Percentiles rank a stretch among this genome's conserved stretches.
Evolutionary conservation across 31 red algal species (phyloP).

Genomic region (Odonthalia washingtoniensis): DNA sequence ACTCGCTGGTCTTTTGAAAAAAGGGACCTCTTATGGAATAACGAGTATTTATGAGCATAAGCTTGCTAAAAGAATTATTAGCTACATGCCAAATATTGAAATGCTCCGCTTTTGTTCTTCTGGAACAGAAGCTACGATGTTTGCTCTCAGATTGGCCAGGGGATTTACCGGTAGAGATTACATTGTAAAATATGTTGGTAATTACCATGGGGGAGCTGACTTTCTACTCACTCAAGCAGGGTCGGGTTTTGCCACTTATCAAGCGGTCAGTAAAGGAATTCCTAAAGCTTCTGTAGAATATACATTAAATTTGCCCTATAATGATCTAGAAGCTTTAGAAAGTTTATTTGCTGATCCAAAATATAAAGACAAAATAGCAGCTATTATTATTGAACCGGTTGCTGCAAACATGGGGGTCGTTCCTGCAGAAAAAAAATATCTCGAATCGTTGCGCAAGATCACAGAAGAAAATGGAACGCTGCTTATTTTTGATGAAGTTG

Average conservation of each 20-base stretch:
- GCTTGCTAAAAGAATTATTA: conserved; percentile 95
- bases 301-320: conserved; percentile 94
- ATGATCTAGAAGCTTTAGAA: conserved; percentile 93
- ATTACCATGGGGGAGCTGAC: conserved; percentile 99
- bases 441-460: conserved; percentile 88
- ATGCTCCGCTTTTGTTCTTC: conserved; percentile 99
- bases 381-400: conserved; percentile 98
- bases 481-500: conserved; percentile 99
- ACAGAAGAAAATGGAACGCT: conserved; percentile 89
- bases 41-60: conserved; percentile 92
- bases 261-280: conserved; percentile 97
- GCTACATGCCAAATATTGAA: conserved; percentile 94
- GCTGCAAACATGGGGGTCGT: conserved; percentile 99
- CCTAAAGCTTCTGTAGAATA: conserved; percentile 80
- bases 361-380: conserved; percentile 87
- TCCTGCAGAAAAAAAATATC: conserved; percentile 81
- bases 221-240: conserved; percentile 97
- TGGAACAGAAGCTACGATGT: conserved; percentile 99
- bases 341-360: conserved; percentile 83
- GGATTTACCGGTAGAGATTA: conserved; percentile 97
- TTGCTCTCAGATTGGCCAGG: conserved; percentile 93
- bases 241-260: conserved; percentile 88
- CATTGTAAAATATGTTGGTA: conserved; percentile 97
- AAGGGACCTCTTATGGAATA: conserved; percentile 97
- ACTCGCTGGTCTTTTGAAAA: conserved; percentile 82